phyloP scores from a whole-genome alignment of 2,329 filamentous ascomycete genomes.

The Phyllosticta citriasiana region DNA sequence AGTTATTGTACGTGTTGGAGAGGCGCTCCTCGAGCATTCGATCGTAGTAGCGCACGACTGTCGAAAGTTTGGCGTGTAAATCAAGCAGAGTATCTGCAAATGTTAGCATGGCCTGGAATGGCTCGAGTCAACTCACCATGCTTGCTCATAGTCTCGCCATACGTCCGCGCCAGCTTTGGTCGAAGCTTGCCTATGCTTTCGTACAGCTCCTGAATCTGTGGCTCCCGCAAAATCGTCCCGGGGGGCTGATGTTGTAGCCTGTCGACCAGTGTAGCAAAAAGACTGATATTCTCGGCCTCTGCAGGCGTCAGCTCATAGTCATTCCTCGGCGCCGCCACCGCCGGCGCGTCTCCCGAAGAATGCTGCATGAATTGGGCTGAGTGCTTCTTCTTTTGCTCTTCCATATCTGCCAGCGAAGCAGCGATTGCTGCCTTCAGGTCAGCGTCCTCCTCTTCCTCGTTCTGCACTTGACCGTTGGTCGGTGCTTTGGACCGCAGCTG shows the following conservation, averaged over 20 bases:
- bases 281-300: conserved; percentile 94
- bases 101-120: conserved; percentile 21
- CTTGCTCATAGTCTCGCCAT: conserved; percentile 99
- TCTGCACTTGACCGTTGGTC: conserved; percentile 26
- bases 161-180: conserved; percentile 88
- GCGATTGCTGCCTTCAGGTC: conserved; percentile 93
- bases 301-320: conserved; percentile 90
- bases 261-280: conserved; percentile 90
- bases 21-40: conserved; percentile 94
- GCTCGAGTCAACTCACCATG: conserved; percentile 55
- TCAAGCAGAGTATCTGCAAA: conserved; percentile 75
- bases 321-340: conserved; percentile 62
- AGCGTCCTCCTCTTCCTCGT: conserved; percentile 76
- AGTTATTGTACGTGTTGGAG: conserved; percentile 79
- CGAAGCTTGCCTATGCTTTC: conserved; percentile 90
- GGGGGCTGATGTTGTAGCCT: conserved; percentile 89
- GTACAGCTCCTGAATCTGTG: conserved; percentile 95
- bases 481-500: conserved; percentile 30
- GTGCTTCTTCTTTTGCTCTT: conserved; percentile 91
- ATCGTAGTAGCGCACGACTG: conserved; percentile 94
- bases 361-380: conserved; percentile 78
- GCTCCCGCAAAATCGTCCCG: conserved; percentile 90
- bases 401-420: conserved; percentile 91
- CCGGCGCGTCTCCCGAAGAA: conserved; percentile 38
- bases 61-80: conserved; percentile 87